Evolutionary conservation across 2,329 filamentous ascomycete species (phyloP), one percentile per base, ranked within the genome.

Genomic region (Ascochyta fabae): DNA sequence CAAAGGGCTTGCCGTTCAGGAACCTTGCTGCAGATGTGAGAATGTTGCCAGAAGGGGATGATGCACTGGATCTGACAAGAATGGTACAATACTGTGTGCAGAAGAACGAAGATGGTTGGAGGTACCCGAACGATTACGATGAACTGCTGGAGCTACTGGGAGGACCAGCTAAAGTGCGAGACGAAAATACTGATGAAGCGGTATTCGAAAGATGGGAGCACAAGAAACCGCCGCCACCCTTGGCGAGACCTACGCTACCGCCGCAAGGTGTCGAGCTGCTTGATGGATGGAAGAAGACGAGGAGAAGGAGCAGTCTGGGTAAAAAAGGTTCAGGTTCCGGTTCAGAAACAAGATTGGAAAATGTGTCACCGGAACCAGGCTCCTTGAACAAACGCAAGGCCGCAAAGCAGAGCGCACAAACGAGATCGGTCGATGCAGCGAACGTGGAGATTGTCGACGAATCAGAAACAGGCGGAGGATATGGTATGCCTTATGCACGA

Each of bases 51-150:
- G 42, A 58, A 15, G 65, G 59, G 3, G 15, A 54, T 13, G 66
- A 68, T 46, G 65, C 66, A 4, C 45, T 67, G n/a, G 65, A 70
- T 43, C 48, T 69, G 24, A 70, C 68, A 1, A 58, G 66, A 15
- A 64, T 64, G 53, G 59, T 72, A 4, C n/a, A 44, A n/a, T 60
- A 67, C 39, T 59, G 56, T 19, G 7, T 64, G 1, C 31, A 62
- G 4, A 57, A 62, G 36, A 51, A 52, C 1, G 39, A 61, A 2
- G 59, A 69, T 33, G 35, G 44, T 1, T 70, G 61, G 62, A 31
- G 38, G 19, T 72, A 64, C 26, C 69, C 66, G 12, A 43, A 47
- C 3, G 63, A 70, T 33, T 69, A 59, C n/a, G 44, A 55, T 1
- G 40, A 50, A 26, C 43, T 68, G 33, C 44, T 64, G 9, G 35